phyloP scores from a whole-genome alignment of 371 early-diverging fungal genomes.

The Mucor racemosus region DNA sequence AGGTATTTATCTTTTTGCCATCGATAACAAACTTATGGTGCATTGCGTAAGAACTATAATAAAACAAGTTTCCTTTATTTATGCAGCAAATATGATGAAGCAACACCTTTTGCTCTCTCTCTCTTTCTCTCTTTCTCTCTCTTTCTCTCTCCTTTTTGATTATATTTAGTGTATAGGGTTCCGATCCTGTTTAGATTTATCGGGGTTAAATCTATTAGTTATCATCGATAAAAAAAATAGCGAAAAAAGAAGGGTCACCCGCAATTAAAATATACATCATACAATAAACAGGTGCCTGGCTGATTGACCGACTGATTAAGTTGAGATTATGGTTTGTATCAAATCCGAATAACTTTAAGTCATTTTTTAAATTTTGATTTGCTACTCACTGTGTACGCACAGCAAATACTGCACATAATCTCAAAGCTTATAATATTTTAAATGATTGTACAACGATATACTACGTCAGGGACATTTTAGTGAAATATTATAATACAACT shows the following conservation, averaged over 20 bases:
- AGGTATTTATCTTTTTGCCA: not conserved
- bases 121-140: not conserved
- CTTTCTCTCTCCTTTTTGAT: not conserved
- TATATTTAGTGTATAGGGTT: constrained; percentile 2
- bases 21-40: not conserved
- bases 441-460: not conserved
- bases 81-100: not conserved
- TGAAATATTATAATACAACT: not conserved
- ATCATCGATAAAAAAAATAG: constrained; percentile 6
- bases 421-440: constrained; percentile 1
- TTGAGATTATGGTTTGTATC: not conserved
- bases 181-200: constrained; percentile 11
- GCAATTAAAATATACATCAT: not conserved
- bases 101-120: not conserved
- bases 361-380: not conserved
- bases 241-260: constrained; percentile 11
- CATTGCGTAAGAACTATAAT: not conserved
- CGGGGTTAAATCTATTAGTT: constrained; percentile 3
- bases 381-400: not conserved
- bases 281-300: not conserved
- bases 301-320: not conserved
- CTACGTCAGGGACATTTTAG: constrained; percentile 9
- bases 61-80: not conserved
- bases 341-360: not conserved
- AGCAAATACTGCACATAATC: not conserved